Evolutionary conservation across 768 basidiomycete species (phyloP).

Genomic region (Phaeolepiota aurea): DNA sequence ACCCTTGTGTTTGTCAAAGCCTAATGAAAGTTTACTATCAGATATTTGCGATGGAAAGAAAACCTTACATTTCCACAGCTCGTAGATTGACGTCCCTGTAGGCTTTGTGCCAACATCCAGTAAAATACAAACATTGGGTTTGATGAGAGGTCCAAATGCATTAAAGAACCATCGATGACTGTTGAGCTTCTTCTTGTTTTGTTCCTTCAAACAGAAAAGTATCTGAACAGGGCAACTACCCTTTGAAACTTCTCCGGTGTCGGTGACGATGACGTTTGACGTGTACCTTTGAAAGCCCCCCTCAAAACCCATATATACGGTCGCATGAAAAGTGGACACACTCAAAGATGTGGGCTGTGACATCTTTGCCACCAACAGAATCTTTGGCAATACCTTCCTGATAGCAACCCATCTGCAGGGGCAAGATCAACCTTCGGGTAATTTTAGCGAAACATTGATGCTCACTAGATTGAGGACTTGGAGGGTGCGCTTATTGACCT

Average conservation of each 20-base stretch:
- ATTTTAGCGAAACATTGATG: too few species aligned
- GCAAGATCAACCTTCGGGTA: too few species aligned
- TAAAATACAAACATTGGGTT: conserved; percentile 80
- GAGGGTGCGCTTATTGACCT: conserved; percentile 85
- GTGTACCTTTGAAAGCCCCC: conserved; percentile 49
- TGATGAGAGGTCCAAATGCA: conserved; percentile 81
- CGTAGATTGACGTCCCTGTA: conserved; percentile 89
- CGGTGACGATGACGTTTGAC: conserved; percentile 68
- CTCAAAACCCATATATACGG: neutral
- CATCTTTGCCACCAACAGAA: conserved; percentile 81
- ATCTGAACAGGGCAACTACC: conserved; percentile 79
- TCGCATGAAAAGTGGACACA: conserved; percentile 22
- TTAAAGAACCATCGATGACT: conserved; percentile 98
- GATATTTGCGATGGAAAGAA: conserved; percentile 4
- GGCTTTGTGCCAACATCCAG: conserved; percentile 96
- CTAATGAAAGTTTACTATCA: conserved; percentile 21
- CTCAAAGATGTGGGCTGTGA: conserved; percentile 93
- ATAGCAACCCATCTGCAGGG: conserved; percentile 68
- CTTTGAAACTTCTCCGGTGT: conserved; percentile 69
- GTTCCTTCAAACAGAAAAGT: conserved; percentile 88
- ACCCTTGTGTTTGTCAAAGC: conserved; percentile 73
- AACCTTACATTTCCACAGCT: conserved; percentile 82
- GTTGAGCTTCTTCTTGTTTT: conserved; percentile 96
- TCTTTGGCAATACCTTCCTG: conserved; percentile 90
- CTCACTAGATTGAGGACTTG: too few species aligned